phyloP scores from a whole-genome alignment of 495 filamentous ascomycete species.

The Astrothelium macrocarpum region DNA sequence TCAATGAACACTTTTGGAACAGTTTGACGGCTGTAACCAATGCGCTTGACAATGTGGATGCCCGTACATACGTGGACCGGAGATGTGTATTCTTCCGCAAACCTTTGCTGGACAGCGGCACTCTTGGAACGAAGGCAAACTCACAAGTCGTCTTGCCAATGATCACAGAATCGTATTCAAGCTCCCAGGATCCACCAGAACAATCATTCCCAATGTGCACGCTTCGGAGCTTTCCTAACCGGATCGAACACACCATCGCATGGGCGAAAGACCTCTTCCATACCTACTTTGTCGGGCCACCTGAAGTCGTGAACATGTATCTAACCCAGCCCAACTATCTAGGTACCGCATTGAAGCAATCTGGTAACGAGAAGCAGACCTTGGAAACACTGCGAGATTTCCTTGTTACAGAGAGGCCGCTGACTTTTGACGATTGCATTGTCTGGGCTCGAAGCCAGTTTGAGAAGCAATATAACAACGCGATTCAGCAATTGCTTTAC shows the following conservation, averaged over 20 bases:
- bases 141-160: constrained; percentile 86
- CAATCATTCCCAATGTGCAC: constrained; percentile 99
- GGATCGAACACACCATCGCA: constrained; percentile 97
- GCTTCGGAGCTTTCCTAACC: constrained; percentile 93
- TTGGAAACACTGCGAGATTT: constrained; percentile 82
- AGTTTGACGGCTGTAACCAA: constrained; percentile 89
- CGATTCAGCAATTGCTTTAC: constrained; percentile 89
- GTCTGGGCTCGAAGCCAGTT: constrained; percentile 89
- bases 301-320: constrained; percentile 93
- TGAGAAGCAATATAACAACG: constrained; percentile 94
- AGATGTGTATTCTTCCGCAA: constrained; percentile 99
- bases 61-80: constrained; percentile 92
- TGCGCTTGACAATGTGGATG: constrained; percentile 95
- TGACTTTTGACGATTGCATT: constrained; percentile 91
- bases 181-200: constrained; percentile 96
- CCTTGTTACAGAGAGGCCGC: constrained; percentile 85
- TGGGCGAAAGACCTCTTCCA: constrained; percentile 96
- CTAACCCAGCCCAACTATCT: constrained; percentile 86
- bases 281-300: constrained; percentile 81
- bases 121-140: constrained; percentile 96
- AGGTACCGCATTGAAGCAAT: constrained; percentile 79
- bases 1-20: constrained; percentile 92
- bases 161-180: constrained; percentile 95
- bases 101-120: constrained; percentile 91
- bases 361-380: constrained; percentile 92